phyloP scores from a whole-genome alignment of 495 filamentous ascomycete species.

The Chaetomium cochliodes region DNA sequence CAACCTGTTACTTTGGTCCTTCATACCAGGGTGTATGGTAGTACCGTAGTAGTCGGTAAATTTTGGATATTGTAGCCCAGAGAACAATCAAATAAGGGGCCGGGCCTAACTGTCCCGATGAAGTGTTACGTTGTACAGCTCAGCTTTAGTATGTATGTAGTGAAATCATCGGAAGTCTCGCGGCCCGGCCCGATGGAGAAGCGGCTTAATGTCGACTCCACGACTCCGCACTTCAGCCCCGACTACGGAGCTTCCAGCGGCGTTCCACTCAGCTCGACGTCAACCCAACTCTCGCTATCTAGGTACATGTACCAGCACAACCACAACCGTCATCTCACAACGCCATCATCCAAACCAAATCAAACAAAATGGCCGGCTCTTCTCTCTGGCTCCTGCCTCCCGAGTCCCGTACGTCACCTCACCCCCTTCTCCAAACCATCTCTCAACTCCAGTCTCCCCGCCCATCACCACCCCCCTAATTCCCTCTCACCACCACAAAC shows the following conservation, averaged over 20 bases:
- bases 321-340: background rate
- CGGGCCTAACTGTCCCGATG: no score
- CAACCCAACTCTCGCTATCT: background rate
- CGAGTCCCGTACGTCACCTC: conserved; percentile 1
- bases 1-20: no score
- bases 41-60: no score
- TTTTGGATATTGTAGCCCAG: no score
- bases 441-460: background rate
- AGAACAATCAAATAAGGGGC: no score
- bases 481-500: background rate
- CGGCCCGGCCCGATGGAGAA: background rate
- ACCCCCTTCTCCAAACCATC: background rate
- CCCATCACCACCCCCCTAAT: background rate
- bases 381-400: conserved; percentile 39
- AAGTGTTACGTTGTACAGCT: no score
- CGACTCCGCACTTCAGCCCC: background rate
- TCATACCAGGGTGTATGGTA: no score
- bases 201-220: background rate
- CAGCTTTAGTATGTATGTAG: background rate
- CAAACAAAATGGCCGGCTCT: conserved; percentile 30
- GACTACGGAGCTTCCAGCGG: background rate
- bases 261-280: background rate
- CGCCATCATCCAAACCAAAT: background rate
- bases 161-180: background rate
- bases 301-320: background rate